Evolutionary conservation across 306 rosid genomes (phyloP), one percentile per base, ranked within the genome.

Genomic region (Astragalus membranaceus): DNA sequence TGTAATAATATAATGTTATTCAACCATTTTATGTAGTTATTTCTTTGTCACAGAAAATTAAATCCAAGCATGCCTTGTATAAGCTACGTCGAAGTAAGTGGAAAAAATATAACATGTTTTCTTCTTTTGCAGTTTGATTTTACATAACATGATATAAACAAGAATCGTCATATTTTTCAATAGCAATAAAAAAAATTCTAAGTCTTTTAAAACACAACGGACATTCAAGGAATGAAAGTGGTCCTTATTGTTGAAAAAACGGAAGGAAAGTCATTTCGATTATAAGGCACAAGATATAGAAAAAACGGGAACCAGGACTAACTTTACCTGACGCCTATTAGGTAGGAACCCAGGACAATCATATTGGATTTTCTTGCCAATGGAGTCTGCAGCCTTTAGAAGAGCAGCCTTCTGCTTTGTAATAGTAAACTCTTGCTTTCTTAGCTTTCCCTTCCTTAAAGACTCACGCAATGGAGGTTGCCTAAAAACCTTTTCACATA

Each of bases 321-420:
- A 35, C 53, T 79, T 76, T 80, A 92, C 98, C 98, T 92, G 98
- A 60, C 98, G 96, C 67, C 70, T 83, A 62, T 92, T 92, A 23
- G 86, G 85, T 35, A 92, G 86, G 80, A 92, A 92, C 13, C 97
- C 97, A 13, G 90, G 89, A 76, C 98, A 87, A 78, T 84, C 88
- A 82, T 89, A 92, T 66, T 92, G 98, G 81, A 92, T 92, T 87
- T 83, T 92, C 67, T 76, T 77, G 78, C 98, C 98, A 69, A 87
- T 83, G 66, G 88, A 74, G 74, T 92, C 92, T 20, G 95, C 96
- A 78, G 89, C 90, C 81, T 67, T 72, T 48, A 92, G 84, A 78
- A 92, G 96, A 68, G 87, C 65, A 50, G 82, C 78, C 77, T 83
- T 87, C 67, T 85, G 92, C 87, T 87, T 89, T 56, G 94, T 89